Evolutionary conservation across 305 asterid species (phyloP).

Genomic region (Fraxinus sp.): DNA sequence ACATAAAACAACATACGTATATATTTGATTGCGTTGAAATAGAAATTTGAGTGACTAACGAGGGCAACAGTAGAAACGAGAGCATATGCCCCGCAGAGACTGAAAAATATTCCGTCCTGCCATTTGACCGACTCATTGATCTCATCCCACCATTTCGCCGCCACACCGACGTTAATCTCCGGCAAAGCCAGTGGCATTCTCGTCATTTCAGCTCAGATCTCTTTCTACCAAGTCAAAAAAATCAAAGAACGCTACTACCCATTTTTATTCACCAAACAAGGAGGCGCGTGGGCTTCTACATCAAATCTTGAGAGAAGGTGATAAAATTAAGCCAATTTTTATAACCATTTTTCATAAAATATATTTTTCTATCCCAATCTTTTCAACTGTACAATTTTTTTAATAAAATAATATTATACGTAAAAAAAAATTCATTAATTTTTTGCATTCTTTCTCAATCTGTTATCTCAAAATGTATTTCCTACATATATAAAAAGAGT

Average conservation of each 20-base stretch:
- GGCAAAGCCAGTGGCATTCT: constrained; percentile 47
- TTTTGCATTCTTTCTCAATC: too few species aligned
- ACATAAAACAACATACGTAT: neutral
- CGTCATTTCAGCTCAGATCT: constrained; percentile 44
- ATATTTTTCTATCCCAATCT: too few species aligned
- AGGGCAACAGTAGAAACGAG: constrained; percentile 81
- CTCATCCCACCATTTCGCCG: constrained; percentile 80
- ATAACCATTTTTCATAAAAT: too few species aligned
- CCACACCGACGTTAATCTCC: constrained; percentile 39
- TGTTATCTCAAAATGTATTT: too few species aligned
- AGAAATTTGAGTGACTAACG: constrained; percentile 41
- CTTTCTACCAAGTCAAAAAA: constrained; percentile 17
- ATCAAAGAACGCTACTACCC: neutral
- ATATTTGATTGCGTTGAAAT: neutral
- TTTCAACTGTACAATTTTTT: too few species aligned
- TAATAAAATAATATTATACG: too few species aligned
- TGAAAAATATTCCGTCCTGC: constrained; percentile 93
- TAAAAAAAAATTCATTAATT: too few species aligned
- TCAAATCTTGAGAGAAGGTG: neutral
- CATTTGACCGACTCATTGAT: constrained; percentile 73
- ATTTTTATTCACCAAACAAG: neutral
- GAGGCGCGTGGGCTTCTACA: constrained; percentile 1
- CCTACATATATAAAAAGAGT: too few species aligned
- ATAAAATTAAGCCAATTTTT: too few species aligned
- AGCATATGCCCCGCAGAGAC: constrained; percentile 73